These are phyloP conservation scores for Suhomyces guaymorum DNA, from an alignment of 1,139 yeast species.

Conservation along the genomic window DNA sequence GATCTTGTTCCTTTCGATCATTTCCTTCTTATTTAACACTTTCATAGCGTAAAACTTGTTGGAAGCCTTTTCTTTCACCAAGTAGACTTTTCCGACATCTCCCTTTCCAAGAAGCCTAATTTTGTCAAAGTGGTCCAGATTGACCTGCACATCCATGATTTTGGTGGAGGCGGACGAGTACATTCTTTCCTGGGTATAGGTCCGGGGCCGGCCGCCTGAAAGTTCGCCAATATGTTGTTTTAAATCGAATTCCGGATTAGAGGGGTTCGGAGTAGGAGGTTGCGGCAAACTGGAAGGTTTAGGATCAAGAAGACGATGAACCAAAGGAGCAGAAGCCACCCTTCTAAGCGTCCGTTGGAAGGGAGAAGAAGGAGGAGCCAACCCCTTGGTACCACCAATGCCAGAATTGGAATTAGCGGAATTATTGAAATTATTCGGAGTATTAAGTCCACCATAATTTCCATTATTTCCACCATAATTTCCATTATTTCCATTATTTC, in stretches of 20 bases:
- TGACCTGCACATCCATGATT: constrained; percentile 75
- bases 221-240: constrained; percentile 59
- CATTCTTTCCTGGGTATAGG: constrained; percentile 57
- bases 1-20: constrained; percentile 92
- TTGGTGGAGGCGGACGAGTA: constrained; percentile 74
- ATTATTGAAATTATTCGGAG: too few species aligned
- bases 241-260: constrained; percentile 44
- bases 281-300: too few species aligned
- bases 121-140: constrained; percentile 85
- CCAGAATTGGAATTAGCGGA: too few species aligned
- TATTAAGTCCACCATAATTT: too few species aligned
- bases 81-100: constrained; percentile 94
- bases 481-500: too few species aligned
- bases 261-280: too few species aligned
- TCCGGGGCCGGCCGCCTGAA: constrained; percentile 50
- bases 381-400: too few species aligned
- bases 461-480: too few species aligned
- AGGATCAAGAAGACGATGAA: too few species aligned
- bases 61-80: constrained; percentile 79
- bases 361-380: constrained; percentile 17
- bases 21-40: constrained; percentile 83
- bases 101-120: constrained; percentile 90
- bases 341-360: constrained; percentile 62
- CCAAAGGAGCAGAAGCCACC: constrained; percentile 82
- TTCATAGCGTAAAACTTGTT: constrained; percentile 89